Percentiles rank a stretch among this genome's conserved stretches.
These are phyloP conservation scores for Geotrichum fermentans DNA, from an alignment of 1,139 yeast species.

Conservation along the genomic window DNA sequence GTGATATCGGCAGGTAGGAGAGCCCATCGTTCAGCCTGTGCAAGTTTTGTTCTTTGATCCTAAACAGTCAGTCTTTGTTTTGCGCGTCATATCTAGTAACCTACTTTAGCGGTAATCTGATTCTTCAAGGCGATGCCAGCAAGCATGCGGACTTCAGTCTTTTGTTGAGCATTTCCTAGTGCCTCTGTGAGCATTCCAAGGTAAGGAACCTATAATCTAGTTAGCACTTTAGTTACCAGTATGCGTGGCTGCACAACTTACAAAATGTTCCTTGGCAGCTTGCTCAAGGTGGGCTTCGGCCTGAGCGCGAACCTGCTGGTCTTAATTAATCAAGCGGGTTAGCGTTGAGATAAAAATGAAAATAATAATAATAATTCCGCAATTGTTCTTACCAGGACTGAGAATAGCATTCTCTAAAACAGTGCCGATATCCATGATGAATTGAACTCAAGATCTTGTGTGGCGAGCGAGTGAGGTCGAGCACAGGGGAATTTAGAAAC, in stretches of 20 bases:
- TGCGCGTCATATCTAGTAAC: neutral
- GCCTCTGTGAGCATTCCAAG: slow-evolving; percentile 67
- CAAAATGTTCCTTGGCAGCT: slow-evolving; percentile 72
- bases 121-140: slow-evolving; percentile 88
- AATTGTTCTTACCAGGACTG: slow-evolving; percentile 25
- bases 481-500: neutral
- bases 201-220: slow-evolving; percentile 43
- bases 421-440: slow-evolving; percentile 60
- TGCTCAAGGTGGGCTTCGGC: slow-evolving; percentile 77
- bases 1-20: slow-evolving; percentile 52
- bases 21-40: slow-evolving; percentile 51
- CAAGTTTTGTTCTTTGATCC: slow-evolving; percentile 33
- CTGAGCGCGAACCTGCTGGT: slow-evolving; percentile 63
- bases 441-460: slow-evolving; percentile 3
- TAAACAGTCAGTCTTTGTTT: slow-evolving; percentile 28
- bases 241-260: slow-evolving; percentile 5
- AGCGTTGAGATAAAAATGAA: neutral
- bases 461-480: slow-evolving; percentile 8
- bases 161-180: slow-evolving; percentile 59
- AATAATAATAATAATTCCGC: neutral
- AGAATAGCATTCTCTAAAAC: slow-evolving; percentile 66
- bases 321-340: slow-evolving; percentile 28
- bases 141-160: slow-evolving; percentile 81
- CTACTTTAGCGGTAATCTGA: slow-evolving; percentile 64
- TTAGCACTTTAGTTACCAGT: neutral